Evolutionary conservation across 345 rosid species (phyloP).

Genomic region (Salix viminalis): DNA sequence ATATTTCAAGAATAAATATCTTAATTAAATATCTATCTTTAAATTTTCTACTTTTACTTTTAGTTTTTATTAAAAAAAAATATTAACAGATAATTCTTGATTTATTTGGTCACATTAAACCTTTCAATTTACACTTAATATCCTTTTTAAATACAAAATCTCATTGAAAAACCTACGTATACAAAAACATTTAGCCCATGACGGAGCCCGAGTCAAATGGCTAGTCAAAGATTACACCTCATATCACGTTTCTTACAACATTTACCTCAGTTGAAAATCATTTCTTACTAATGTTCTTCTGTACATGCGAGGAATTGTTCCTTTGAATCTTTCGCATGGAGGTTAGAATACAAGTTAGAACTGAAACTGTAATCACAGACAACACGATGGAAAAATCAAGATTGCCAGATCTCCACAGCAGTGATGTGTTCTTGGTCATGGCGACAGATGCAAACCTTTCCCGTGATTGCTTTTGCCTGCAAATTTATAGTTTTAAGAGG

Average conservation of each 20-base stretch:
- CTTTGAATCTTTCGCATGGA: slow-evolving; percentile 5
- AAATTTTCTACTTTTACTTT: too few species aligned
- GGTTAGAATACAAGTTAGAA: slow-evolving; percentile 7
- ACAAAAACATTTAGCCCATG: too few species aligned
- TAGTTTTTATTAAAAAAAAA: too few species aligned
- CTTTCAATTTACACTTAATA: too few species aligned
- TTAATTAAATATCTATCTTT: too few species aligned
- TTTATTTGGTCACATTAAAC: too few species aligned
- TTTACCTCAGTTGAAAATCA: not conserved
- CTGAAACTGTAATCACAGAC: slow-evolving; percentile 21
- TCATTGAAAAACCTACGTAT: too few species aligned
- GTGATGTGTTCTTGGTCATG: slow-evolving; percentile 28
- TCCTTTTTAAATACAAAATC: too few species aligned
- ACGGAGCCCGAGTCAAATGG: too few species aligned
- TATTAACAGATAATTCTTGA: too few species aligned
- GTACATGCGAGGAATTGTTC: not conserved
- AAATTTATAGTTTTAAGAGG: not conserved
- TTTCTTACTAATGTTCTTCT: not conserved
- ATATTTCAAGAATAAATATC: too few species aligned
- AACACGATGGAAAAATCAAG: slow-evolving; percentile 28
- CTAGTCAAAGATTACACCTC: not conserved
- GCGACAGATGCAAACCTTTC: slow-evolving; percentile 61
- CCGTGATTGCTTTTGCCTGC: slow-evolving; percentile 49
- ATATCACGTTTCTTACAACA: not conserved
- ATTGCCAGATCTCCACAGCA: slow-evolving; percentile 24